Percentiles rank a stretch among this genome's conserved stretches.
phyloP scores from a whole-genome alignment of 2,329 filamentous ascomycete genomes.

The Sclerotinia trifoliorum region DNA sequence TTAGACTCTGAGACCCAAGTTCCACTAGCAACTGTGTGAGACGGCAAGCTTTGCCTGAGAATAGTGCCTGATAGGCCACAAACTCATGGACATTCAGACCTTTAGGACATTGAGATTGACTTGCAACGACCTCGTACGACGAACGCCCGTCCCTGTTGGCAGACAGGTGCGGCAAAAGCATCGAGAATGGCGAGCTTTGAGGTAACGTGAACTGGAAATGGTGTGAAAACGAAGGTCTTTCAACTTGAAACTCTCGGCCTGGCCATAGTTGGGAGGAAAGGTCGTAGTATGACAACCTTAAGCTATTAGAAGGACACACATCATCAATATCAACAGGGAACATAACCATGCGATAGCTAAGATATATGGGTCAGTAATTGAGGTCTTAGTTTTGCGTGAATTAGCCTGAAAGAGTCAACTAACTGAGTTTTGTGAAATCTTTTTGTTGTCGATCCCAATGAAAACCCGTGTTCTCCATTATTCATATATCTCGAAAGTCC shows the following conservation, averaged over 20 bases:
- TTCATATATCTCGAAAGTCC: background rate
- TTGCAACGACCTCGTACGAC: slow-evolving; percentile 47
- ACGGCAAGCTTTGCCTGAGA: slow-evolving; percentile 45
- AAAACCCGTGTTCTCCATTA: slow-evolving; percentile 23
- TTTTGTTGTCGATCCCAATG: slow-evolving; percentile 40
- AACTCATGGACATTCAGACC: slow-evolving; percentile 50
- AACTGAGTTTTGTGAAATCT: slow-evolving; percentile 39
- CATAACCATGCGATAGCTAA: slow-evolving; percentile 23
- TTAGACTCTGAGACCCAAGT: slow-evolving; percentile 54
- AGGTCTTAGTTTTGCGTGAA: background rate
- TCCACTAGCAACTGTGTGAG: slow-evolving; percentile 52
- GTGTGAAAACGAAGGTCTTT: slow-evolving; percentile 38
- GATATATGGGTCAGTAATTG: background rate
- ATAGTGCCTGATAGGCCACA: slow-evolving; percentile 46
- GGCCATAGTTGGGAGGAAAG: slow-evolving; percentile 33
- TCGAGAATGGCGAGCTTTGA: slow-evolving; percentile 34
- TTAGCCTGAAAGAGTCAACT: background rate
- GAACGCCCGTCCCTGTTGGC: slow-evolving; percentile 37
- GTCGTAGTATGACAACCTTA: slow-evolving; percentile 40
- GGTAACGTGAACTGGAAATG: slow-evolving; percentile 42
- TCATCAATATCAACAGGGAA: slow-evolving; percentile 31
- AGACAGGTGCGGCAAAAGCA: slow-evolving; percentile 28
- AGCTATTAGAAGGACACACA: slow-evolving; percentile 37
- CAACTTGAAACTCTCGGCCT: slow-evolving; percentile 25
- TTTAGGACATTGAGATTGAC: slow-evolving; percentile 47